A percentile compares a stretch with the other conserved stretches of the same genome.
Evolutionary conservation across 768 basidiomycete species (phyloP).

Genomic region (Lentinula aciculospora): DNA sequence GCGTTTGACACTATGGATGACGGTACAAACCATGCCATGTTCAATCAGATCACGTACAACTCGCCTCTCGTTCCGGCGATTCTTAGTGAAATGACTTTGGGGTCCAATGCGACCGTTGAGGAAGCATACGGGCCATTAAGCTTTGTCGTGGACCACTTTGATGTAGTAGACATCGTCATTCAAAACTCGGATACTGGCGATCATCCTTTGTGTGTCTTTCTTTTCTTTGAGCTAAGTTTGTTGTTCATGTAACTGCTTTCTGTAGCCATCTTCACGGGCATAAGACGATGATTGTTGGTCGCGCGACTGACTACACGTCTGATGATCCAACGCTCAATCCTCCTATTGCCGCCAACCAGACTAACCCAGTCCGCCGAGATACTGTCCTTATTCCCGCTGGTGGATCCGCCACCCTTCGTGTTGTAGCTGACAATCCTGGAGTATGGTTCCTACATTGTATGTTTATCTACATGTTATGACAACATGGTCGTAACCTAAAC

Average conservation of each 20-base stretch:
- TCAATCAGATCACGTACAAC: conserved; percentile 68
- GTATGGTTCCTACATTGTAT: conserved; percentile 81
- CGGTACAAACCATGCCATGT: conserved; percentile 80
- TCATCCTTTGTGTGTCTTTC: conserved; percentile 71
- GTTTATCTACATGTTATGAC: conserved; percentile 19
- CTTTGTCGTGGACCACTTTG: conserved; percentile 68
- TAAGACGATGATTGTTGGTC: conserved; percentile 75
- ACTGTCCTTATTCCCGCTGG: conserved; percentile 72
- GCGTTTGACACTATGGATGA: conserved; percentile 82
- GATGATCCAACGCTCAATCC: conserved; percentile 77
- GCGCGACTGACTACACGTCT: conserved; percentile 64
- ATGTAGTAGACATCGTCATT: conserved; percentile 73
- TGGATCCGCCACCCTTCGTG: conserved; percentile 64
- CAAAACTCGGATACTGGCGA: conserved; percentile 69
- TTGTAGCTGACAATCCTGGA: conserved; percentile 91
- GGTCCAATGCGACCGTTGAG: conserved; percentile 58
- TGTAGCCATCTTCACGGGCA: conserved; percentile 88
- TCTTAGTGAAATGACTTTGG: conserved; percentile 74
- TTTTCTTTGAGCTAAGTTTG: background rate
- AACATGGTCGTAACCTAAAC: background rate
- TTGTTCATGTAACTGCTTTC: conserved; percentile 4
- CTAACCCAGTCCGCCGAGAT: conserved; percentile 91
- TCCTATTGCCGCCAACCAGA: conserved; percentile 67
- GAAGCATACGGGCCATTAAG: conserved; percentile 76
- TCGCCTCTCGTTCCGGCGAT: conserved; percentile 68